Evolutionary conservation across 192 early-diverging fungal genomes (phyloP), one percentile per base, ranked within the genome.

Genomic region (Entophlyctis luteolus): DNA sequence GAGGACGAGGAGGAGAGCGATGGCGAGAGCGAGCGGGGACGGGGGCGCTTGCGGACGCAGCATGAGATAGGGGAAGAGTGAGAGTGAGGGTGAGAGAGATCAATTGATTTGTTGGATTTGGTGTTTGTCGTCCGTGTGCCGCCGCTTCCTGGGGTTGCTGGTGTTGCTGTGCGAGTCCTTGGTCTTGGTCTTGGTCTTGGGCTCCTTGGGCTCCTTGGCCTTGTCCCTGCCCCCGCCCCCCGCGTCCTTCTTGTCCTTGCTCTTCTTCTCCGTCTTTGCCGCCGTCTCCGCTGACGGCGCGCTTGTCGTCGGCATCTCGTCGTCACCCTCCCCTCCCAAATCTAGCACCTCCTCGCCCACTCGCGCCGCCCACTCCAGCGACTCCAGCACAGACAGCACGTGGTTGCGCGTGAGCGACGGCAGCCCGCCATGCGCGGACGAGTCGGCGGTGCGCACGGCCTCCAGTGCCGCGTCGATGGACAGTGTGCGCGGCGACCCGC

Each of bases 341-440:
- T 8, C 28, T 33, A 63, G 14, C 3, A 48, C 37, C 16, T 63
- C 62, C 16, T n/a, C n/a, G 14, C 27, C n/a, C 8, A 48, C 62
- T 4, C 47, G 23, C 28, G 46, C 47, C 29, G 37, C 62, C 62
- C 62, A 63, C 6, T 8, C 28, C 4, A 63, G 14, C 3, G 62
- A 47, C 16, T 63, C 62, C 16, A 5, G 10, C 38, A 63, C 28
- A 32, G 62, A 45, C 8, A n/a, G 5, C 23, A 31, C 29, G 28
- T 63, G 62, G 62, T 63, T 63, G n/a, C 32, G 38, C 38, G 46
- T 18, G 2, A 63, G 62, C 1, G 28, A 10, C n/a, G 62, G 46
- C 16, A 63, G 62, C 23, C 23, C 55, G 28, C 16, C 14, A 12
- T 42, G 23, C 4, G 32, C 27, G 3, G 10, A 4, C 6, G 27